Evolutionary conservation across 257 asterid species (phyloP).

Genomic region (Nicotiana sylvestris): DNA sequence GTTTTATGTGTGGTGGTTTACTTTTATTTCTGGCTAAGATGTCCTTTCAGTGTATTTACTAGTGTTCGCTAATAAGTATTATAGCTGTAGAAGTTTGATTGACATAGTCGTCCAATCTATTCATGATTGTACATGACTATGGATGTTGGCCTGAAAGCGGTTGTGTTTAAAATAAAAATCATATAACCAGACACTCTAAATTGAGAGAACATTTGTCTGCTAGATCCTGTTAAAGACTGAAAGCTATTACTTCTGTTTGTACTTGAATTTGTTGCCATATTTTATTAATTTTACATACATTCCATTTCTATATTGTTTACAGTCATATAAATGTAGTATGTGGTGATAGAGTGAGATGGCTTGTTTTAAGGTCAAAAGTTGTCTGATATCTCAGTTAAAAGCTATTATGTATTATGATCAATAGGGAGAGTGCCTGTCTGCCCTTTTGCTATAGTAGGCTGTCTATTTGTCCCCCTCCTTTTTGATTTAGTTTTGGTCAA

Average conservation of each 20-base stretch:
- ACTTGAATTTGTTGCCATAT: not conserved
- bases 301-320: not conserved
- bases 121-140: not conserved
- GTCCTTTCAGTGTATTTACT: not conserved
- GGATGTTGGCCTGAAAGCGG: not conserved
- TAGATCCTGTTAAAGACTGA: no score
- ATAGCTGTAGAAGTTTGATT: not conserved
- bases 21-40: not conserved
- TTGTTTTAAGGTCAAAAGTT: not conserved
- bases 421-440: not conserved
- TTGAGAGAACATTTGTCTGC: no score
- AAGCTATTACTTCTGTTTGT: no score
- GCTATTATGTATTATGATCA: not conserved
- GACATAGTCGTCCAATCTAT: not conserved
- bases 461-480: not conserved
- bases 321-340: not conserved
- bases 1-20: not conserved
- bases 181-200: not conserved
- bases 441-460: not conserved
- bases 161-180: not conserved
- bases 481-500: not conserved
- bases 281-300: not conserved
- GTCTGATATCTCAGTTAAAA: not conserved
- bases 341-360: not conserved
- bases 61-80: not conserved